Evolutionary conservation across 108 stramenopile species (phyloP), one percentile per base, ranked within the genome.

Genomic region (Nannochloropsis salina): DNA sequence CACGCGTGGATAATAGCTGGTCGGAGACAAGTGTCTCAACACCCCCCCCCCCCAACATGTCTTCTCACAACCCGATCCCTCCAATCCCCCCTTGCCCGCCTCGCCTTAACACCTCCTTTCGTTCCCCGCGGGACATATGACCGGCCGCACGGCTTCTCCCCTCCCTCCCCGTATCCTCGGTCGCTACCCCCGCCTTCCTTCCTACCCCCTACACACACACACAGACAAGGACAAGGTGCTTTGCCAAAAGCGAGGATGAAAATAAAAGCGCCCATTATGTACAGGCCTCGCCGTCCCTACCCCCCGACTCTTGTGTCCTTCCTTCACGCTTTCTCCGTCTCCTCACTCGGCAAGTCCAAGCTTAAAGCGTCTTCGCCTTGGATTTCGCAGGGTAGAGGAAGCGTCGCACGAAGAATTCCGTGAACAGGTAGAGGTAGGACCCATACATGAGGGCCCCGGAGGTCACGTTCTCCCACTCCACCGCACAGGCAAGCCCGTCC

Each of bases 391-490:
- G 15, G 12, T 83, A 44, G 15, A 87, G n/a, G 83, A 83, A 88
- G 20, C 84, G 12, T 15, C 45, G 15, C 11, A 88, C 45, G 42
- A 83, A 83, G 31, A 88, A 88, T 42, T 88, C 74, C 11, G 40
- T 44, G 44, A 88, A 88, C 2, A 88, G 83, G 44, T 88, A 88
- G 20, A 85, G 45, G 84, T 88, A 88, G 18, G 84, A 79, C 2
- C 22, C 87, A 85, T 88, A 88, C 47, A 88, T 88, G 41, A 85
- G 22, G 5, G 40, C 83, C 10, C 87, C 87, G 41, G 84, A 21
- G 43, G 82, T n/a, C 40, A 88, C 9, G 83, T 82, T 87, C 21
- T 51, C 47, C 47, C 47, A 51, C 47, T 51, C 42, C 20, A 15
- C 43, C 42, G 15, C 15, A 31, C 18, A 82, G 81, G 15, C n/a